phyloP scores from a whole-genome alignment of 2,329 filamentous ascomycete genomes.

The Apiospora arundinis region DNA sequence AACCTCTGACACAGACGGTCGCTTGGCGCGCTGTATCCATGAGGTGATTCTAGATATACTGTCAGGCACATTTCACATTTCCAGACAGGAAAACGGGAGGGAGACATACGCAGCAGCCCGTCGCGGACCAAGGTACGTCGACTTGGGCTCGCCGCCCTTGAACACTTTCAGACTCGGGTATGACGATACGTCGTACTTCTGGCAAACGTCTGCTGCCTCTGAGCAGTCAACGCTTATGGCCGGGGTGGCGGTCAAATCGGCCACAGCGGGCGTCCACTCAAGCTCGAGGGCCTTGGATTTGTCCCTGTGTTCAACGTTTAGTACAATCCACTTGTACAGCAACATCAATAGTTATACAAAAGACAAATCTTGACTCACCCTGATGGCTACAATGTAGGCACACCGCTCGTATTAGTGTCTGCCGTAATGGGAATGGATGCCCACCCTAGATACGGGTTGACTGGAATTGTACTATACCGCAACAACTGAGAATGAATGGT shows the following conservation, averaged over 20 bases:
- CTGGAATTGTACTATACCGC: constrained; percentile 2
- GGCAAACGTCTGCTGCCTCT: constrained; percentile 24
- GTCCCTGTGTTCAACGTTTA: constrained; percentile 26
- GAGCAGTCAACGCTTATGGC: constrained; percentile 34
- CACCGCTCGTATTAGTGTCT: background rate
- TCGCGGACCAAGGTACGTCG: constrained; percentile 32
- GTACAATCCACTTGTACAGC: background rate
- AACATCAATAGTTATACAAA: background rate
- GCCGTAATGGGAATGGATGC: background rate
- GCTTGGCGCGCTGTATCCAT: constrained; percentile 35
- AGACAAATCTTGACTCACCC: constrained; percentile 22
- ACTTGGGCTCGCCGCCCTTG: constrained; percentile 23
- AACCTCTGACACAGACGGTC: constrained; percentile 36
- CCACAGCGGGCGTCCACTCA: constrained; percentile 30
- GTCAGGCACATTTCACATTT: background rate
- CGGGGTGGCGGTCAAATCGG: constrained; percentile 24
- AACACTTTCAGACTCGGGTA: constrained; percentile 30
- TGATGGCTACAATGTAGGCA: constrained; percentile 22
- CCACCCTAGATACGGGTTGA: background rate
- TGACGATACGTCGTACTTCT: constrained; percentile 25
- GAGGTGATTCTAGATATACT: constrained; percentile 28
- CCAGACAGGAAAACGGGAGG: background rate
- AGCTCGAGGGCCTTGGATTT: constrained; percentile 30
- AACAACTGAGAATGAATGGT: background rate
- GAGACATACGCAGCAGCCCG: constrained; percentile 33